Base-by-base conservation (phyloP, 805 yeast species). In the Kazachstania africana region DNA sequence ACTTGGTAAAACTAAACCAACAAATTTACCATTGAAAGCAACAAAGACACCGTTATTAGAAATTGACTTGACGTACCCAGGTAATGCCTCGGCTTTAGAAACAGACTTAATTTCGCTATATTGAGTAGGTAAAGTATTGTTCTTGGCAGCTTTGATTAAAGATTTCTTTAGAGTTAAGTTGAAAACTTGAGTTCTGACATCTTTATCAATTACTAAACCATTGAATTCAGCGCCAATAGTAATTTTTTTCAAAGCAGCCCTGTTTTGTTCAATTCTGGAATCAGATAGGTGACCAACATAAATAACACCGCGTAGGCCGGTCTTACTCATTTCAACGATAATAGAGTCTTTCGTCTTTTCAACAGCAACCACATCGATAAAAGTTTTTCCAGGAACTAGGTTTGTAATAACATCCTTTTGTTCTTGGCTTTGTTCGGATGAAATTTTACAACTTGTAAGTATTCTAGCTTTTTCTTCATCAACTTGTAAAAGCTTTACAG, bases 11-110 rank as follows among this genome's bases (percentile, higher is more conserved):
- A 84, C 79, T 40, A 88, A 66, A 32, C 96, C 97, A 20, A 83
- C 81, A 40, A 88, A 69, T 33, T 69, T 71, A 40, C 80, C 78
- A 35, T 77, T 83, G 56, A 88, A 88, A 0, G 78, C 70, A 36
- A 88, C 79, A 51, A 88, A 88, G 9, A 84, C 63, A 41, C 97
- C 97, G 50, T 68, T 67, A 27, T 66, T 68, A n/a, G 93, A 81
- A 13, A 78, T 72, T 13, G 85, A 76, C 42, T 74, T 78, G 24
- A 88, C 72, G 51, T 65, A 87, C 26, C 97, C 98, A 35, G 70
- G 67, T 32, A 82, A 55, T 18, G 61, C 46, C 16, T 60, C 59
- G 27, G 60, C 59, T 8, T 72, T 68, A 10, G 64, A 58, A 14
- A 47, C 47, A 9, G 38, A 14, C 24, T 57, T 47, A 28, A 85